Evolutionary conservation across 495 filamentous ascomycete genomes (phyloP).

Genomic region (Hypoxylon perforatum): DNA sequence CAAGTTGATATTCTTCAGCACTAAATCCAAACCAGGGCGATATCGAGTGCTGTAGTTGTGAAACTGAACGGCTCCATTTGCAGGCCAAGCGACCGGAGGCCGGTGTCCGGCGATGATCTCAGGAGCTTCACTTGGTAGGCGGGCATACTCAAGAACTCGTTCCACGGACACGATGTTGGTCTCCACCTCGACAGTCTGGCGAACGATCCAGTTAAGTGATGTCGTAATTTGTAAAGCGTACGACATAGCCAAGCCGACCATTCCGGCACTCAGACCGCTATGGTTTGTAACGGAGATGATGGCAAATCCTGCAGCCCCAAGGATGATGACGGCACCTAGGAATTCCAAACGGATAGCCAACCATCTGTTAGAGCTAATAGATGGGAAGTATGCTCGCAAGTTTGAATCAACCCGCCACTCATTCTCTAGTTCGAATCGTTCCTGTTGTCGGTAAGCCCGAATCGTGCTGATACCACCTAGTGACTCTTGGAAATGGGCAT

Average conservation of each 20-base stretch:
- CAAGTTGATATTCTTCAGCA: conserved; percentile 90
- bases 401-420: conserved; percentile 99
- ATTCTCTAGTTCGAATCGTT: conserved; percentile 89
- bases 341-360: conserved; percentile 95
- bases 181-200: conserved; percentile 98
- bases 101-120: conserved; percentile 90
- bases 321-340: conserved; percentile 93
- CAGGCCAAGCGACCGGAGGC: conserved; percentile 91
- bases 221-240: conserved; percentile 97
- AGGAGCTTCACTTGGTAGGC: conserved; percentile 92
- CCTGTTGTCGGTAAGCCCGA: conserved; percentile 90
- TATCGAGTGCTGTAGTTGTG: conserved; percentile 94
- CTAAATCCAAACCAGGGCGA: conserved; percentile 85
- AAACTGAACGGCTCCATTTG: conserved; percentile 89
- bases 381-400: conserved; percentile 94
- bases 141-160: conserved; percentile 95
- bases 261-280: conserved; percentile 73
- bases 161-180: conserved; percentile 99
- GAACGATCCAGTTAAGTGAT: conserved; percentile 99
- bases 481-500: conserved; percentile 98
- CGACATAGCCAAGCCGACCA: conserved; percentile 95
- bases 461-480: conserved; percentile 97
- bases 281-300: conserved; percentile 82
- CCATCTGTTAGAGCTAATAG: conserved; percentile 96
- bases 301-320: conserved; percentile 84